A percentile compares a stretch with the other conserved stretches of the same genome.
phyloP scores from a whole-genome alignment of 768 basidiomycete genomes.

The Chalciporus chontae region DNA sequence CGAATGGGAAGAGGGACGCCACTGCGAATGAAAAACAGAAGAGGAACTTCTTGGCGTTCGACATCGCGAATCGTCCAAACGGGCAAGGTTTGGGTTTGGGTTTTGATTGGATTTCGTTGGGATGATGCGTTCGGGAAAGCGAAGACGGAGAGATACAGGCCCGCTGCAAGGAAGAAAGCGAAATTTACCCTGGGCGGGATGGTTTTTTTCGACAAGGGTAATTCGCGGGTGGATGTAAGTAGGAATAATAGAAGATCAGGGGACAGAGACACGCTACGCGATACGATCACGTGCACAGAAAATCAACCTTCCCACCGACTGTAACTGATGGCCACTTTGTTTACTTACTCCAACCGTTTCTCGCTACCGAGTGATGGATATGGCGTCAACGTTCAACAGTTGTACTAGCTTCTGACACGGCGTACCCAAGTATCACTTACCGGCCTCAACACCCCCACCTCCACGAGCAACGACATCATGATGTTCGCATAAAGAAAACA shows the following conservation, averaged over 20 bases:
- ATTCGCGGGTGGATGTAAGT: background rate
- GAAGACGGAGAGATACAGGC: slow-evolving; percentile 18
- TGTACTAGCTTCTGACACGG: no score
- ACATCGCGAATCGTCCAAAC: no score
- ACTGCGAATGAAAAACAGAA: background rate
- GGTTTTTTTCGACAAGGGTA: background rate
- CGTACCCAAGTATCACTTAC: no score
- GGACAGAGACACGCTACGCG: slow-evolving; percentile 11
- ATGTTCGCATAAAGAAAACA: slow-evolving; percentile 8
- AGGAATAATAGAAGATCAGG: background rate
- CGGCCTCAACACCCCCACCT: no score
- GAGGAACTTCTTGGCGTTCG: no score
- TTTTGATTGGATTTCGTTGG: no score
- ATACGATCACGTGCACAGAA: slow-evolving; percentile 21
- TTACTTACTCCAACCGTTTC: no score
- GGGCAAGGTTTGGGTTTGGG: no score
- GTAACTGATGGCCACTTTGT: no score
- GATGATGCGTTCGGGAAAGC: background rate
- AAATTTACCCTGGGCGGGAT: slow-evolving; percentile 1
- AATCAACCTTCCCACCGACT: slow-evolving; percentile 21
- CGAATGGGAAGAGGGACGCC: slow-evolving; percentile 1
- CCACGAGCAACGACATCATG: no score
- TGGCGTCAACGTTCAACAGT: no score
- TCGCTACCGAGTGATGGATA: no score
- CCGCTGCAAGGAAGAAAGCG: slow-evolving; percentile 21